Conservation (phyloP, 164 flowering plant genomes). For the Vitis rupestris region DNA sequence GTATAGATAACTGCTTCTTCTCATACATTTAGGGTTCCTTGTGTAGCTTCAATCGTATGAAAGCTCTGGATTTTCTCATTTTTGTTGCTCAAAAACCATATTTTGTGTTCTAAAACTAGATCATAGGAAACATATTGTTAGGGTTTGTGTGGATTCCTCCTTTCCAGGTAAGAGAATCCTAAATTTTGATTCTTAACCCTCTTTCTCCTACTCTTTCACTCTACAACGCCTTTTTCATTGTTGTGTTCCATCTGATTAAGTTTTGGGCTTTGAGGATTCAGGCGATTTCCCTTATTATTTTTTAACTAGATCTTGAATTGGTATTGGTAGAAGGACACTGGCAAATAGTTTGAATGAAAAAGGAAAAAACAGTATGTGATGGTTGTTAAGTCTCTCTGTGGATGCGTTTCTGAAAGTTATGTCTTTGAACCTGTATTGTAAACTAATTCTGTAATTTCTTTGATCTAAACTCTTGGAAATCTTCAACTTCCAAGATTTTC, state of each 20-base stretch:
- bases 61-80: too few species aligned
- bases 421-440: constrained; percentile 77
- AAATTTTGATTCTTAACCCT: constrained; percentile 21
- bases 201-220: constrained; percentile 16
- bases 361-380: constrained; percentile 61
- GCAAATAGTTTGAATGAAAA: background rate
- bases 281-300: background rate
- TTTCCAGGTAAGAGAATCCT: constrained; percentile 24
- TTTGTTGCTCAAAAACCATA: too few species aligned
- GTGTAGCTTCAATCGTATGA: too few species aligned
- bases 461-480: background rate
- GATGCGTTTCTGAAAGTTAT: constrained; percentile 68
- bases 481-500: background rate
- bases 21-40: too few species aligned
- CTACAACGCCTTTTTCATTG: constrained; percentile 2
- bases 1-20: too few species aligned
- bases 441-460: constrained; percentile 68
- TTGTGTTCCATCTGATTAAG: constrained; percentile 1
- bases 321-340: constrained; percentile 8
- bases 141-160: background rate
- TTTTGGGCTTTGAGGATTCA: background rate
- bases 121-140: too few species aligned
- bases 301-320: background rate
- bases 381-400: constrained; percentile 70
- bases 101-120: too few species aligned